Evolutionary conservation across 345 rosid genomes (phyloP).

Genomic region (Clarkia xantiana): DNA sequence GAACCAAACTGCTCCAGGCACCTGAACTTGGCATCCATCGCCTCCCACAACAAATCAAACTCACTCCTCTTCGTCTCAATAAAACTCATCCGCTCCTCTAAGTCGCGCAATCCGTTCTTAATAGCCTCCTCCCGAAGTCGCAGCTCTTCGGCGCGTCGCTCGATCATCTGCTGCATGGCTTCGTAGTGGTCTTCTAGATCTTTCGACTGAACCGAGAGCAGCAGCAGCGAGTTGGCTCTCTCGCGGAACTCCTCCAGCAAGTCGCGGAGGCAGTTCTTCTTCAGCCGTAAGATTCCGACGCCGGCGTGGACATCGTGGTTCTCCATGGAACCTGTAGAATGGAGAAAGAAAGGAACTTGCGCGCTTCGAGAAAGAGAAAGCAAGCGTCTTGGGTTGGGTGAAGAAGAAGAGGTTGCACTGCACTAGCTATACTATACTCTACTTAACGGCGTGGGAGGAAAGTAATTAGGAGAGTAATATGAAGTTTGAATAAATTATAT

Average conservation of each 20-base stretch:
- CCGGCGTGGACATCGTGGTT: constrained; percentile 1
- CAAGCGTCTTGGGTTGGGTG: too few species aligned
- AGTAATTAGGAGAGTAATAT: too few species aligned
- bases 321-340: constrained; percentile 2
- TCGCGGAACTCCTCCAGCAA: too few species aligned
- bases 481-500: too few species aligned
- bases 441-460: too few species aligned
- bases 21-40: constrained; percentile 4
- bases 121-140: constrained; percentile 10
- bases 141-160: constrained; percentile 19
- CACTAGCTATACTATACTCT: too few species aligned
- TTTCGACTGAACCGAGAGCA: constrained; percentile 29
- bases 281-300: constrained; percentile 8
- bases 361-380: too few species aligned
- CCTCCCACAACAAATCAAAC: constrained; percentile 4
- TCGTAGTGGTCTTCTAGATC: constrained; percentile 25
- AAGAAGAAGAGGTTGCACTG: too few species aligned
- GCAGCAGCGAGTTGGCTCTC: constrained; percentile 22
- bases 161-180: constrained; percentile 10
- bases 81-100: constrained; percentile 10
- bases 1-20: constrained; percentile 7
- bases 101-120: constrained; percentile 7
- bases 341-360: too few species aligned
- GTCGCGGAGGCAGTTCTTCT: constrained; percentile 8
- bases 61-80: constrained; percentile 18